Evolutionary conservation across 495 filamentous ascomycete genomes (phyloP), one percentile per base, ranked within the genome.

Genomic region (Penicillium arizonense): DNA sequence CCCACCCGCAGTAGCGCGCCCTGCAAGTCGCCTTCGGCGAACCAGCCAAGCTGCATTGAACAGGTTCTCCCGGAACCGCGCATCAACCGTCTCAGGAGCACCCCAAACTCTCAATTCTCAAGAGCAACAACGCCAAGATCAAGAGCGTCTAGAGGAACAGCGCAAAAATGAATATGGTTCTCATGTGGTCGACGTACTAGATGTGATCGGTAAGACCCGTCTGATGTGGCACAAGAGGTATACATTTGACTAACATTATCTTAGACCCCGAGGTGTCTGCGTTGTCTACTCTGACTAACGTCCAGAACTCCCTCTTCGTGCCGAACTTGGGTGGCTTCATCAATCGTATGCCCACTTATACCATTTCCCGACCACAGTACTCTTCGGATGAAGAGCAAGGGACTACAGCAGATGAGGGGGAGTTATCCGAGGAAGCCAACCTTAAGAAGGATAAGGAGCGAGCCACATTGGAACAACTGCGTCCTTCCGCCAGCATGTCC

Each of bases 301-400:
- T 91, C 8, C 86, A 90, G 48, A 91, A 91, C 59, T 89, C 86
- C 0, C 78, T 91, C 6, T 89, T 91, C 64, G 69, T 90, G 28
- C 87, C 87, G 0, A 83, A 87, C n/a, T 69, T 90, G 28, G 85
- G 85, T 8, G 70, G 70, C 42, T 81, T 79, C 43, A 41, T 91
- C 14, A 91, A 91, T 56, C 79, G 88, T 21, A 75, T 80, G 55
- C 88, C 88, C 23, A 90, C 87, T 2, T 92, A 90, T 58, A 82
- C 78, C 26, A 75, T 91, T n/a, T 82, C 86, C 2, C 77, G 77
- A 16, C 69, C 69, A 0, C 71, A 72, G 4, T 64, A 52, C 11
- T 61, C 52, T 47, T 58, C 34, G 44, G 70, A 61, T 23, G 58
- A 65, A 52, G 72, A 74, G 14, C 62, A 67, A 33, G 61, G 58